Evolutionary conservation across 306 rosid genomes (phyloP).

Genomic region (Sesbania bispinosa): DNA sequence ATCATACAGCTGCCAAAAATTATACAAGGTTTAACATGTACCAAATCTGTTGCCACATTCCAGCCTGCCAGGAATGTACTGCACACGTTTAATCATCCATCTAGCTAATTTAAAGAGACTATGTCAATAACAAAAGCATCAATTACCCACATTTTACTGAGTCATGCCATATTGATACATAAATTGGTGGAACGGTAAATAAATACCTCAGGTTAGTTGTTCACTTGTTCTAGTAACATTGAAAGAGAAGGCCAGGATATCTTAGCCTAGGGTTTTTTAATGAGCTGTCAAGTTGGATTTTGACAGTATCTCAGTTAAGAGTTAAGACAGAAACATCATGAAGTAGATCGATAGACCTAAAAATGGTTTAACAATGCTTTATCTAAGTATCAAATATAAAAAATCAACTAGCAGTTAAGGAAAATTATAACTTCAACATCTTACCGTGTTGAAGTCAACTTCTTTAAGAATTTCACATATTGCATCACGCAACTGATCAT

Average conservation of each 20-base stretch:
- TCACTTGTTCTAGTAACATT: background rate
- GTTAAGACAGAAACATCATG: background rate
- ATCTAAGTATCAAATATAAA: background rate
- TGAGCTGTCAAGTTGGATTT: slow-evolving; percentile 5
- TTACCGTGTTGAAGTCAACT: slow-evolving; percentile 93
- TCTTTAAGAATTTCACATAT: slow-evolving; percentile 83
- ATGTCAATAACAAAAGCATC: slow-evolving; percentile 10
- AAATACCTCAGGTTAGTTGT: background rate
- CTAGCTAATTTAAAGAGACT: background rate
- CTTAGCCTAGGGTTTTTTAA: background rate
- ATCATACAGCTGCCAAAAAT: background rate
- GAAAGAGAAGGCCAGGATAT: slow-evolving; percentile 1
- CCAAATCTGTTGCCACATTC: slow-evolving; percentile 12
- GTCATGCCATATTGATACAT: slow-evolving; percentile 8
- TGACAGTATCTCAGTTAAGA: background rate
- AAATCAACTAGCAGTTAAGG: background rate
- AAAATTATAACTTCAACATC: slow-evolving; percentile 9
- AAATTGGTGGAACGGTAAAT: background rate
- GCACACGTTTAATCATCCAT: slow-evolving; percentile 2
- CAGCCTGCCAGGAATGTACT: background rate
- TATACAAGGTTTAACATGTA: slow-evolving; percentile 2
- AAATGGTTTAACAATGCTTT: no score
- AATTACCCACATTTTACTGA: background rate
- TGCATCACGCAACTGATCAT: slow-evolving; percentile 69
- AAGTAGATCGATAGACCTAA: no score